Evolutionary conservation across 495 filamentous ascomycete species (phyloP).

Genomic region (Penicillium longicatenatum): DNA sequence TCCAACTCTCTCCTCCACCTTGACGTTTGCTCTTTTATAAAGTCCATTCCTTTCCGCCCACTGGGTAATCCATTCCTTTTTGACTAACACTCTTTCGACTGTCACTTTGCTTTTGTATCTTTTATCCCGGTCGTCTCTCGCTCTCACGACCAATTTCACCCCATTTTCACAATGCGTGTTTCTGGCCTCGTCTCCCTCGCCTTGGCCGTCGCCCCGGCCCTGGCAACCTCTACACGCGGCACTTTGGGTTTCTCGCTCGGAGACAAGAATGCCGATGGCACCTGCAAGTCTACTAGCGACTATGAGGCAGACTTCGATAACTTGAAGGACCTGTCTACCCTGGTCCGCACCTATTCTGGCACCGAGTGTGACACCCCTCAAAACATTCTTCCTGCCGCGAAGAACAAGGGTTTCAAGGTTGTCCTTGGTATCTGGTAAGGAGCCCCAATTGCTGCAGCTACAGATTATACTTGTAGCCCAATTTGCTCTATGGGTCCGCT

Average conservation of each 20-base stretch:
- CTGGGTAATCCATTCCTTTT: constrained; percentile 2
- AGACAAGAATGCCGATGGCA: constrained; percentile 52
- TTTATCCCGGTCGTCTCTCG: constrained; percentile 9
- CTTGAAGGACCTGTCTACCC: constrained; percentile 49
- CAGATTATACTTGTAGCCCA: background rate
- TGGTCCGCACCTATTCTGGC: constrained; percentile 74
- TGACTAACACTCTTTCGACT: background rate
- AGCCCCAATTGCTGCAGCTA: background rate
- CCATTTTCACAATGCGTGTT: constrained; percentile 46
- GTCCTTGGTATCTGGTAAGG: constrained; percentile 74
- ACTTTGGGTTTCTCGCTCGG: constrained; percentile 54
- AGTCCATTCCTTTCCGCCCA: constrained; percentile 3
- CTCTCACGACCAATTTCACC: constrained; percentile 6
- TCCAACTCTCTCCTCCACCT: constrained; percentile 2
- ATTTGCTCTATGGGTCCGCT: background rate
- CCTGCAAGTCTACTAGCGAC: constrained; percentile 65
- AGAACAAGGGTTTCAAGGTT: constrained; percentile 71
- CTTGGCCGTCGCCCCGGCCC: constrained; percentile 44
- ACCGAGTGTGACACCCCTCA: constrained; percentile 63
- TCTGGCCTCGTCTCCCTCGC: constrained; percentile 38
- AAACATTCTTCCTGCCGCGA: constrained; percentile 71
- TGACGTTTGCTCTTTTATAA: constrained; percentile 6
- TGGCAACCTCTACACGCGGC: constrained; percentile 41
- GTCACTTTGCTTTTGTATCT: constrained; percentile 3
- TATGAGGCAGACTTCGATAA: constrained; percentile 71